A percentile compares a stretch with the other conserved stretches of the same genome.
Evolutionary conservation across 169 alveolate genomes (phyloP).

Genomic region (Besnoitia besnoiti): DNA sequence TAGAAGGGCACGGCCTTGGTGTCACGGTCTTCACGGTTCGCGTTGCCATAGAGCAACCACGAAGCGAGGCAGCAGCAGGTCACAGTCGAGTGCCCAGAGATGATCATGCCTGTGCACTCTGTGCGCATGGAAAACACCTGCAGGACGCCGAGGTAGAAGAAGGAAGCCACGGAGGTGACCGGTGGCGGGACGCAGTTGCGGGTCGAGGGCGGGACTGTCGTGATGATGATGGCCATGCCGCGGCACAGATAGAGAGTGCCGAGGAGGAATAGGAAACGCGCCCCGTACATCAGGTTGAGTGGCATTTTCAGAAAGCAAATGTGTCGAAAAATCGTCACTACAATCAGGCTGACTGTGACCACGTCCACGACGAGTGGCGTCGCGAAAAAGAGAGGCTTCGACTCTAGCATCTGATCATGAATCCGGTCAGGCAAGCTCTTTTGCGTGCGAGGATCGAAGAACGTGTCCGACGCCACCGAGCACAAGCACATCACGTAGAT

Average conservation of each 20-base stretch:
- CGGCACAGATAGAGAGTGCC: not conserved
- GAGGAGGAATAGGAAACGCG: conserved; percentile 3
- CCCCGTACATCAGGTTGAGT: not conserved
- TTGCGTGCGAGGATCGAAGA: conserved; percentile 25
- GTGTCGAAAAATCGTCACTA: conserved; percentile 10
- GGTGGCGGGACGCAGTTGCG: conserved; percentile 25
- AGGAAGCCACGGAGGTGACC: not conserved
- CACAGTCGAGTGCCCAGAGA: conserved; percentile 6
- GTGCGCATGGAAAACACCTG: not conserved
- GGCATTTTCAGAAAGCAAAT: not conserved
- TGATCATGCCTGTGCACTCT: conserved; percentile 38
- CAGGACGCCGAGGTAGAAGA: not conserved
- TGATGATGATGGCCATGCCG: conserved; percentile 22
- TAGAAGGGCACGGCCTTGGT: conserved; percentile 3
- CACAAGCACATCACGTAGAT: conserved; percentile 2
- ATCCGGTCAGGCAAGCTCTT: conserved; percentile 25
- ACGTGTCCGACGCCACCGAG: conserved; percentile 26
- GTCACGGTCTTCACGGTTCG: conserved; percentile 10
- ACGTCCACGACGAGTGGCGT: conserved; percentile 15
- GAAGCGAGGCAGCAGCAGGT: conserved; percentile 33
- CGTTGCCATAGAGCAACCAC: conserved; percentile 34
- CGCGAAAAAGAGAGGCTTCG: conserved; percentile 3
- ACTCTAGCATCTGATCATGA: conserved; percentile 24
- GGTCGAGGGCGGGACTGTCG: conserved; percentile 15
- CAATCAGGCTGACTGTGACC: not conserved